Percentiles rank a stretch among this genome's conserved stretches.
phyloP scores from a whole-genome alignment of 176 grass and related monocot genomes.

The Bolboschoenus planiculmis region DNA sequence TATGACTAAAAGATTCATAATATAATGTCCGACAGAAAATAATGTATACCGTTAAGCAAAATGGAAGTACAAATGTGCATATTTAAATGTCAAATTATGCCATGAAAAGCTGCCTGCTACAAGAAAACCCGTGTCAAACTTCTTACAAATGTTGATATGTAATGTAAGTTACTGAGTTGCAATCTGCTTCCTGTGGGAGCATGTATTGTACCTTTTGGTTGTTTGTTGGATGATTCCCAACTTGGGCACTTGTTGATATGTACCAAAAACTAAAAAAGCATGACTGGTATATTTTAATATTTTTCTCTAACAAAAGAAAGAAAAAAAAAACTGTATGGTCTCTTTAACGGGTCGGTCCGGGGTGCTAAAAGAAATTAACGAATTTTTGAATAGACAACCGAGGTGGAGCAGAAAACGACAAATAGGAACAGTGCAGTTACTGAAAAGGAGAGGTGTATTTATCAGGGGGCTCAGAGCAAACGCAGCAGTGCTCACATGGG shows the following conservation, averaged over 20 bases:
- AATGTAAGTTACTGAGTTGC: too few relatives aligned
- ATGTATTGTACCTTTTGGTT: not conserved
- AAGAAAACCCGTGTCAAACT: too few relatives aligned
- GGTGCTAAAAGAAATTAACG: not conserved
- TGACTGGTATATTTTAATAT: not conserved
- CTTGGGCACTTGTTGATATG: not conserved
- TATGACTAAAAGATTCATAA: too few relatives aligned
- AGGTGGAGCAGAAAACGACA: conserved; percentile 7
- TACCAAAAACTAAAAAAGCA: not conserved
- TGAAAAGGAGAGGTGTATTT: conserved; percentile 24
- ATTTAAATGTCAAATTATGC: too few relatives aligned
- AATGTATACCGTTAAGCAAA: too few relatives aligned
- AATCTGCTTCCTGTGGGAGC: too few relatives aligned
- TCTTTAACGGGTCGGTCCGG: not conserved
- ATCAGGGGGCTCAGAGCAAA: not conserved
- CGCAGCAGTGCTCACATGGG: conserved; percentile 7
- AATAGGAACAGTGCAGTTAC: not conserved
- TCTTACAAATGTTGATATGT: not conserved
- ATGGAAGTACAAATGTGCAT: too few relatives aligned
- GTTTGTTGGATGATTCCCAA: not conserved
- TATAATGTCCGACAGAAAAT: too few relatives aligned
- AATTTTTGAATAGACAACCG: not conserved
- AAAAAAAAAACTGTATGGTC: too few relatives aligned
- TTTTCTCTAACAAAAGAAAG: not conserved
- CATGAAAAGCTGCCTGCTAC: too few relatives aligned